Percentiles rank a stretch among this genome's conserved stretches.
Conservation (phyloP, 345 rosid species). For the Aquilaria sinensis region DNA sequence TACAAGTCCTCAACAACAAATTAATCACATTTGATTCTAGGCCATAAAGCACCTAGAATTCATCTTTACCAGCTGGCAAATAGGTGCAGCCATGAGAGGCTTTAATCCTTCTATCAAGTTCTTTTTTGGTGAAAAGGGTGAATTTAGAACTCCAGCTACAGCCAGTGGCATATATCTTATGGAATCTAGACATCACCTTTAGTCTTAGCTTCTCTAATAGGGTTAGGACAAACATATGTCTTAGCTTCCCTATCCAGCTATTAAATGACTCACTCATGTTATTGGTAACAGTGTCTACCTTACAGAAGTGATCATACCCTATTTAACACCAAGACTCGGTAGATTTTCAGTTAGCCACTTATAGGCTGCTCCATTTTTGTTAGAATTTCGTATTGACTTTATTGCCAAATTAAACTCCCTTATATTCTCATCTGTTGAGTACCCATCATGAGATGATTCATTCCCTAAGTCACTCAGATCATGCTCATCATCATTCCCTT, state of each 20-base stretch:
- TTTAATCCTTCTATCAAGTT: neutral
- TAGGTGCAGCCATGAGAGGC: too few relatives aligned
- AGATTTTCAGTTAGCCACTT: neutral
- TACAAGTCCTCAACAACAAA: too few relatives aligned
- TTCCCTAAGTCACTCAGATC: too few relatives aligned
- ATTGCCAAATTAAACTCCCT: neutral
- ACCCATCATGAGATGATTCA: too few relatives aligned
- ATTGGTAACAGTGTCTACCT: too few relatives aligned
- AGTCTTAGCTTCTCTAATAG: neutral
- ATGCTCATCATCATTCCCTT: too few relatives aligned
- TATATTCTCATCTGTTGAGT: too few relatives aligned
- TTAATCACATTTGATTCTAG: too few relatives aligned
- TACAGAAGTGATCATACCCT: neutral
- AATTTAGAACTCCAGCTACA: neutral
- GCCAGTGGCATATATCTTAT: neutral
- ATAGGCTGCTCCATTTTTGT: neutral
- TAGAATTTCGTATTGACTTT: neutral
- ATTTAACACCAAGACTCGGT: neutral
- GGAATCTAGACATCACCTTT: neutral
- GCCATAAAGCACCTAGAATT: neutral
- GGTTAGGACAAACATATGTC: neutral
- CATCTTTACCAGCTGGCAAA: neutral
- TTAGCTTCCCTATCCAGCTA: neutral
- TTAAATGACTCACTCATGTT: too few relatives aligned
- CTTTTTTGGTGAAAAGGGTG: neutral